A percentile compares a stretch with the other conserved stretches of the same genome.
These are phyloP conservation scores for Quercus cerris DNA, from an alignment of 306 rosid species.

Conservation along the genomic window DNA sequence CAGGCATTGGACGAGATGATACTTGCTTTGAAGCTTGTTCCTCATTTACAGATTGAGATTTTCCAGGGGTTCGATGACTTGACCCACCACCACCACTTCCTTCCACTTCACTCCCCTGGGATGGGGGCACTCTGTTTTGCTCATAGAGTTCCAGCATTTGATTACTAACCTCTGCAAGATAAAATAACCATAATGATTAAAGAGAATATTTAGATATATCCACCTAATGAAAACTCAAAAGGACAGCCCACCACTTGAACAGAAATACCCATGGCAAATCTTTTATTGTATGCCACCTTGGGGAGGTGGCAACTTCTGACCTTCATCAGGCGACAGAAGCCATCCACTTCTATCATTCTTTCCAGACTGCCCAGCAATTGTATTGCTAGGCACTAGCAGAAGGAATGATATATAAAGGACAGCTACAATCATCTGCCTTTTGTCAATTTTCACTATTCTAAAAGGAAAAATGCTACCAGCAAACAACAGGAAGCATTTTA, in stretches of 20 bases:
- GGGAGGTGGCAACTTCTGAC: not conserved
- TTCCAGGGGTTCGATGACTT: conserved; percentile 37
- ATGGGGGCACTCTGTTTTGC: conserved; percentile 73
- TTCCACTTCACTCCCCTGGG: conserved; percentile 58
- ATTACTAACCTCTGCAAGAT: conserved; percentile 89
- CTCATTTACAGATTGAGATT: conserved; percentile 55
- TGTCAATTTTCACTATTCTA: not conserved
- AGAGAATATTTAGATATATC: not conserved
- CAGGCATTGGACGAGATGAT: conserved; percentile 49
- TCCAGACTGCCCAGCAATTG: not conserved
- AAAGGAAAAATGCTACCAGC: not conserved
- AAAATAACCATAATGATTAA: not conserved
- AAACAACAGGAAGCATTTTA: not conserved
- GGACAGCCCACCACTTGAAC: not conserved
- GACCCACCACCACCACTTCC: conserved; percentile 59
- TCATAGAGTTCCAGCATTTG: conserved; percentile 98
- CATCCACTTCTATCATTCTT: not conserved
- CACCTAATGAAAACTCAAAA: not conserved
- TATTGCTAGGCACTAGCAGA: not conserved
- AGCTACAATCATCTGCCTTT: not conserved
- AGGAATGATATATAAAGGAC: not conserved
- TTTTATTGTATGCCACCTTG: not conserved
- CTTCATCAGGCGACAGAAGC: not conserved
- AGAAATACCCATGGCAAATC: not conserved
- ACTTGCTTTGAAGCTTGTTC: conserved; percentile 61